These are phyloP conservation scores for Panicum hallii DNA, from an alignment of 202 grass and related monocot genomes.

Conservation along the genomic window DNA sequence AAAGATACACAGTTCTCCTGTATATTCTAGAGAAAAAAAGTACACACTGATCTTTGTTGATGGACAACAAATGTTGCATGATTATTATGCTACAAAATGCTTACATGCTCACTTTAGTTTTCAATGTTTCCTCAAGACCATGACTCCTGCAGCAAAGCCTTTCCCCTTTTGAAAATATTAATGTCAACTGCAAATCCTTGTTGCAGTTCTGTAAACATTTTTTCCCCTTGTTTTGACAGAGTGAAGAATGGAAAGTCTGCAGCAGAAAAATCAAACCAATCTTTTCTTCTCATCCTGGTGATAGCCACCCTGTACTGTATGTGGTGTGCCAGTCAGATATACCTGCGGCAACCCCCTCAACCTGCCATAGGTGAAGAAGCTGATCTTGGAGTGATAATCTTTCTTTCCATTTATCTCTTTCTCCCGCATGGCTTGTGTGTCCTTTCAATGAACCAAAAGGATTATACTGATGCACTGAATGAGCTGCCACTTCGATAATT, in stretches of 20 bases:
- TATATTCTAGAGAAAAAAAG: constrained; percentile 2
- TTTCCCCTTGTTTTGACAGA: constrained; percentile 55
- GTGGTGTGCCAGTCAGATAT: constrained; percentile 92
- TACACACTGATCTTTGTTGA: background rate
- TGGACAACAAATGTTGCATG: background rate
- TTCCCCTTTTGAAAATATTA: background rate
- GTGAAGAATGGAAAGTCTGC: constrained; percentile 57
- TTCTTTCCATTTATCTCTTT: constrained; percentile 81
- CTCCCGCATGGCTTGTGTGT: constrained; percentile 76
- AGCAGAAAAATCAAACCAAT: constrained; percentile 73
- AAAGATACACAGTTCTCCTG: background rate
- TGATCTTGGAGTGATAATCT: constrained; percentile 91
- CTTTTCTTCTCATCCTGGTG: constrained; percentile 63
- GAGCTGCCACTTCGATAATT: constrained; percentile 58
- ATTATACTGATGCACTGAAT: constrained; percentile 53
- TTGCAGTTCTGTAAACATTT: constrained; percentile 25
- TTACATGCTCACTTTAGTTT: constrained; percentile 30
- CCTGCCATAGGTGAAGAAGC: constrained; percentile 95
- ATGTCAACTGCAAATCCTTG: constrained; percentile 13
- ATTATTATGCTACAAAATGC: background rate
- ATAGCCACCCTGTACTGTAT: constrained; percentile 76
- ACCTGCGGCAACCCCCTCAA: constrained; percentile 67
- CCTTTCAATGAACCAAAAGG: constrained; percentile 76
- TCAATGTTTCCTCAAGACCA: background rate
- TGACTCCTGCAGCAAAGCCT: background rate